Base-by-base conservation (phyloP, 176 grass and related monocot species). In the Carex littledalei region DNA sequence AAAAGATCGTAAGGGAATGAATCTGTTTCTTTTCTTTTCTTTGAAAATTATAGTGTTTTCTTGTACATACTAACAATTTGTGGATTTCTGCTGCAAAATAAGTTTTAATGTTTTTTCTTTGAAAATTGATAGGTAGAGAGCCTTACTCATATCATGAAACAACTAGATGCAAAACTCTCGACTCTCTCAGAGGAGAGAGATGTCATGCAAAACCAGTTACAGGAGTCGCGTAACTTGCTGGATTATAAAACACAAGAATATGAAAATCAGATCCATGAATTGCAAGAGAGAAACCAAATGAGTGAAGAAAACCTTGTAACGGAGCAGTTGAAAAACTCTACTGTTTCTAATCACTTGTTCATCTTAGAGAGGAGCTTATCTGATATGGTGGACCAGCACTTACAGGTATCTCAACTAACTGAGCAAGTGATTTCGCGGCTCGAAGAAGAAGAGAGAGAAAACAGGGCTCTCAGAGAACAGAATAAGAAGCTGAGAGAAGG, bases 281-380 rank as follows among this genome's bases (percentile, higher is more conserved):
- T 92, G 69, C 80, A 81, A 82, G 78, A 92, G 45, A 83, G 90
- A 89, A 92, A 59, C 18, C 76, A 78, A 47, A 69, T 65, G 49
- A 87, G 83, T 78, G 78, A 92, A 49, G 84, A 88, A 61, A 77
- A 85, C 82, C 85, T 95, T 79, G 84, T 94, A 88, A 83, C 87
- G 31, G 84, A 94, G 84, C 86, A 95, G 49, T 63, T 88, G 50
- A 92, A 88, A 68, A 73, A 79, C 59, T 84, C 89, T 7, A 84
- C 54, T 89, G 66, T 73, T 81, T 91, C 77, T 35, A 81, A 95
- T 78, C 84, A 79, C 73, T 90, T 87, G 85, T 84, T 91, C 69
- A 84, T 94, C 49, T 91, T 95, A 80, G 78, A 94, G 78, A 92
- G 60, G 49, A 90, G 80, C 87, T 93, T 94, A 82, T 87, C 35